A percentile compares a stretch with the other conserved stretches of the same genome.
These are phyloP conservation scores for Schoenoplectus triqueter DNA, from an alignment of 202 grass and related monocot species.

Conservation along the genomic window DNA sequence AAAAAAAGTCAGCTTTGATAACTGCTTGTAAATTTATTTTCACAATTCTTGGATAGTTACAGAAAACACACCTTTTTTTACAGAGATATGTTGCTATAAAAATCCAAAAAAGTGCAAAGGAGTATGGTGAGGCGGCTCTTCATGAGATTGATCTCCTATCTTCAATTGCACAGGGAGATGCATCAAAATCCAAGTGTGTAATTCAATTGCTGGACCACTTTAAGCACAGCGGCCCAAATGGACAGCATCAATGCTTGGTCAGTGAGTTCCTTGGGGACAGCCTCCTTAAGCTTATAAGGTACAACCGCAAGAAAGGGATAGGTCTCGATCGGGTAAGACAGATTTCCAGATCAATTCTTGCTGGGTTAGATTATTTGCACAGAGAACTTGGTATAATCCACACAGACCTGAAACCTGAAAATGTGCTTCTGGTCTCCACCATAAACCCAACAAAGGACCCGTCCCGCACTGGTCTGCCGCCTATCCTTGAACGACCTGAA, in stretches of 20 bases:
- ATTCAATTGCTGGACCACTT: conserved; percentile 57
- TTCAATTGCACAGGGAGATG: conserved; percentile 65
- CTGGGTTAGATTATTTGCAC: conserved; percentile 84
- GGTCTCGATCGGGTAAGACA: conserved; percentile 62
- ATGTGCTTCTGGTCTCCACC: conserved; percentile 78
- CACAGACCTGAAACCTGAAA: conserved; percentile 85
- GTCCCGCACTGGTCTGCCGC: conserved; percentile 51
- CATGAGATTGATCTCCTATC: conserved; percentile 81
- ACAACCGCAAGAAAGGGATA: conserved; percentile 73
- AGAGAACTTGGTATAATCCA: conserved; percentile 74
- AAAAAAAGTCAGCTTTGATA: not conserved
- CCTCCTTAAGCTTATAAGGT: conserved; percentile 71
- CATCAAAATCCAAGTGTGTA: conserved; percentile 66
- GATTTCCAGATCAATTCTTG: conserved; percentile 71
- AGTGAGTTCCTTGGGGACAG: conserved; percentile 82
- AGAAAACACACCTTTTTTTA: not conserved
- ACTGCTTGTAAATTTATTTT: not conserved
- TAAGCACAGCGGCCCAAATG: conserved; percentile 38
- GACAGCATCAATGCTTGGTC: conserved; percentile 73
- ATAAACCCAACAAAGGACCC: conserved; percentile 92
- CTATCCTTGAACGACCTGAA: conserved; percentile 65
- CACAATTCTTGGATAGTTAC: not conserved
- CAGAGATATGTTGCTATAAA: conserved; percentile 93
- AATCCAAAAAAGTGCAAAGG: conserved; percentile 95
- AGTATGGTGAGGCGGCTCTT: conserved; percentile 75